Percentiles rank a stretch among this genome's conserved stretches.
phyloP scores from a whole-genome alignment of 257 asterid species.

The Sherardia arvensis region DNA sequence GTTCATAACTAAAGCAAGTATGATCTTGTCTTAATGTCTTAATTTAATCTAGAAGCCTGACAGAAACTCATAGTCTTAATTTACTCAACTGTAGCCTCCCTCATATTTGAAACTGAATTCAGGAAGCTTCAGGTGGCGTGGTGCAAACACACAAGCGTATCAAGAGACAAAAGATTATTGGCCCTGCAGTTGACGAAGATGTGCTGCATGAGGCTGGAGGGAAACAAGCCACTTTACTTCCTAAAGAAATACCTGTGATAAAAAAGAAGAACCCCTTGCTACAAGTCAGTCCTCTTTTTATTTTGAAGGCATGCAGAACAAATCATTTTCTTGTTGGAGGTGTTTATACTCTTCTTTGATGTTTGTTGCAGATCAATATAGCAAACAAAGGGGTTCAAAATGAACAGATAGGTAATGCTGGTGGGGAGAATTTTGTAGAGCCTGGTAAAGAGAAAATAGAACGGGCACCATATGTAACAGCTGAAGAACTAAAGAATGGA shows the following conservation, averaged over 20 bases:
- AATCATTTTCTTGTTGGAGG: constrained; percentile 7
- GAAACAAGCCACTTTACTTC: constrained; percentile 61
- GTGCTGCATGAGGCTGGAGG: constrained; percentile 87
- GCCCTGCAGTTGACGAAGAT: constrained; percentile 80
- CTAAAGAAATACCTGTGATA: constrained; percentile 71
- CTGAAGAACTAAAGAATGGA: constrained; percentile 59
- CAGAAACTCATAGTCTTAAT: neutral
- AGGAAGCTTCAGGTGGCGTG: constrained; percentile 41
- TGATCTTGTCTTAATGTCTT: neutral
- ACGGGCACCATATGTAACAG: constrained; percentile 46
- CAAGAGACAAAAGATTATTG: constrained; percentile 57
- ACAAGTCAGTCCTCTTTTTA: constrained; percentile 40
- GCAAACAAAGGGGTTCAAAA: constrained; percentile 59
- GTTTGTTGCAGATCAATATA: constrained; percentile 57
- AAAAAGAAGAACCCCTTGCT: constrained; percentile 65
- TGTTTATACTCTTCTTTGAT: constrained; percentile 2
- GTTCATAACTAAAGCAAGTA: neutral
- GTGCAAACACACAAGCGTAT: constrained; percentile 53
- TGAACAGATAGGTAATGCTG: constrained; percentile 29
- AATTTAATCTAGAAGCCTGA: neutral
- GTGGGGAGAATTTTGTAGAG: constrained; percentile 25
- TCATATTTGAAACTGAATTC: constrained; percentile 16
- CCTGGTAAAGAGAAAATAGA: constrained; percentile 27
- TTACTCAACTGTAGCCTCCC: neutral
- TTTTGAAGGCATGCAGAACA: constrained; percentile 1